Evolutionary conservation across 768 basidiomycete genomes (phyloP).

Genomic region (Amanita jacksonii): DNA sequence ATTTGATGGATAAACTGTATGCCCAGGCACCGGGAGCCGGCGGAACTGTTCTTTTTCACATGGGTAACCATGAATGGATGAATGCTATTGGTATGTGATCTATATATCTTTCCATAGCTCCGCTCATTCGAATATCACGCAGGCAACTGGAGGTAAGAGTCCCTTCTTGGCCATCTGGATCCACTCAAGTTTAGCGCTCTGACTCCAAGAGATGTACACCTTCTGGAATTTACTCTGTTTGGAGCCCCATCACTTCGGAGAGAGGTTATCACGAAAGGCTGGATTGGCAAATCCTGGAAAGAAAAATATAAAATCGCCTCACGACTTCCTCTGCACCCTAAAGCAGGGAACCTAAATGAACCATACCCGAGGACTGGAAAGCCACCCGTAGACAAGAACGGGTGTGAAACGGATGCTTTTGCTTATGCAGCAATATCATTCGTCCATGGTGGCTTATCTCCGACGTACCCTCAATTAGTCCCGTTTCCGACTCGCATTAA

Average conservation of each 20-base stretch:
- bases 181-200: conserved; percentile 1
- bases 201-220: conserved; percentile 65
- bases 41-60: conserved; percentile 63
- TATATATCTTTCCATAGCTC: neutral
- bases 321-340: conserved; percentile 71
- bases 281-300: conserved; percentile 76
- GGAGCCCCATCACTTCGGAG: conserved; percentile 67
- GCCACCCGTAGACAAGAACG: conserved; percentile 18
- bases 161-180: neutral
- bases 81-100: conserved; percentile 61
- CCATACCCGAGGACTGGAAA: no score
- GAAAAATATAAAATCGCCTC: conserved; percentile 76
- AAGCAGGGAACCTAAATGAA: no score
- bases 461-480: conserved; percentile 59
- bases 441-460: conserved; percentile 86
- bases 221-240: conserved; percentile 75
- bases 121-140: conserved; percentile 6
- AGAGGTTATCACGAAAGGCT: conserved; percentile 63
- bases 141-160: conserved; percentile 78
- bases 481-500: conserved; percentile 88
- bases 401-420: conserved; percentile 34
- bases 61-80: conserved; percentile 98
- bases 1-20: conserved; percentile 77
- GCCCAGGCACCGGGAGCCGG: conserved; percentile 60
- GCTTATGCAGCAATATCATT: conserved; percentile 82